phyloP scores from a whole-genome alignment of 2,329 filamentous ascomycete species.

The Orbilia javanica region DNA sequence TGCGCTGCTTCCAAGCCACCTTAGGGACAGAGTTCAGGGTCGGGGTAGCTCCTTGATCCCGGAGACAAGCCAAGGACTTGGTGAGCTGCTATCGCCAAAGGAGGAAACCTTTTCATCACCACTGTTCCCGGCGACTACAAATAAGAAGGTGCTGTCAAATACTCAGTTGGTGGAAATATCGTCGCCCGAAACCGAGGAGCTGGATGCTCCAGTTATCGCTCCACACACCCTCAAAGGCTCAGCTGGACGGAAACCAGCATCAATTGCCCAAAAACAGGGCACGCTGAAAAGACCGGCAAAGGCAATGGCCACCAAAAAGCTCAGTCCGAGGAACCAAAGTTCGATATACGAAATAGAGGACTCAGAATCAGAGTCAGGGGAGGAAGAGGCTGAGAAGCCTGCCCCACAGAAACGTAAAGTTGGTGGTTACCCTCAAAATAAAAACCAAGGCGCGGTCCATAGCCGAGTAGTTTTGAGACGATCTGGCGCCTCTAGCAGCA shows the following conservation, averaged over 20 bases:
- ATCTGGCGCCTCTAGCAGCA: slow-evolving; percentile 18
- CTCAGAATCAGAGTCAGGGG: slow-evolving; percentile 1
- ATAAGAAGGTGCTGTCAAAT: slow-evolving; percentile 4
- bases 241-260: neutral
- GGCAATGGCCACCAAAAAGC: slow-evolving; percentile 8
- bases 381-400: neutral
- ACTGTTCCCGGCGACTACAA: slow-evolving; percentile 18
- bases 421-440: neutral
- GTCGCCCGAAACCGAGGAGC: slow-evolving; percentile 27
- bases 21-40: slow-evolving; percentile 18
- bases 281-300: slow-evolving; percentile 40
- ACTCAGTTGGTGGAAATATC: slow-evolving; percentile 17
- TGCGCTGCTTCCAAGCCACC: neutral
- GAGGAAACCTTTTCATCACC: slow-evolving; percentile 50
- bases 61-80: slow-evolving; percentile 43
- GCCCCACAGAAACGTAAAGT: slow-evolving; percentile 11
- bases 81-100: slow-evolving; percentile 43
- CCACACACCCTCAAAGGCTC: slow-evolving; percentile 23
- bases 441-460: neutral
- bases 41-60: slow-evolving; percentile 43
- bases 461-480: neutral
- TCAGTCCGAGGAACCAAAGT: slow-evolving; percentile 6
- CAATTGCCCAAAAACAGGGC: slow-evolving; percentile 6
- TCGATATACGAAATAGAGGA: slow-evolving; percentile 37
- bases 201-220: slow-evolving; percentile 34